phyloP scores from a whole-genome alignment of 306 rosid genomes.

The Gleditsia sinensis region DNA sequence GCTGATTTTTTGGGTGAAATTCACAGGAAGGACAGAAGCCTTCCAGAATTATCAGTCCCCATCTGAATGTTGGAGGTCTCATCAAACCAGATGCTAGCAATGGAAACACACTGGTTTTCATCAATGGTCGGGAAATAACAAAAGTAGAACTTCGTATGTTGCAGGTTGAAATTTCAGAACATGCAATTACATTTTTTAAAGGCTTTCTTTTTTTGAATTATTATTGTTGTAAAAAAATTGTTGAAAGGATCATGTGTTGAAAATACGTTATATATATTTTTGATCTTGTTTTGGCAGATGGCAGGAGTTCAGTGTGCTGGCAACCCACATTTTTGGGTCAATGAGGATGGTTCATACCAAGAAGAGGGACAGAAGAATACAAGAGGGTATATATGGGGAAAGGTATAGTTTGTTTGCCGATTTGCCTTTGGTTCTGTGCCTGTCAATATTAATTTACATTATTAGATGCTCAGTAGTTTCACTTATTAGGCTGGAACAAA shows the following conservation, averaged over 20 bases:
- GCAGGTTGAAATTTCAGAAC: conserved; percentile 64
- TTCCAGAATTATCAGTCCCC: conserved; percentile 79
- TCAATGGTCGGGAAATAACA: conserved; percentile 93
- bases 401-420: conserved; percentile 52
- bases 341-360: conserved; percentile 98
- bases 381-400: conserved; percentile 96
- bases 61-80: conserved; percentile 88
- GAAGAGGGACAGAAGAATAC: conserved; percentile 99
- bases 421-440: conserved; percentile 17
- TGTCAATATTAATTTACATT: conserved; percentile 21
- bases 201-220: not conserved
- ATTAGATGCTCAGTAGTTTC: conserved; percentile 3
- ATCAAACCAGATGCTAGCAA: conserved; percentile 81
- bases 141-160: conserved; percentile 96
- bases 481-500: conserved; percentile 87
- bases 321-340: conserved; percentile 98
- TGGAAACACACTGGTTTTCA: conserved; percentile 91
- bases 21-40: conserved; percentile 97
- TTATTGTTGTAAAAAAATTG: not conserved
- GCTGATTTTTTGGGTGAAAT: conserved; percentile 33
- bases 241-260: conserved; percentile 27
- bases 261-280: not conserved
- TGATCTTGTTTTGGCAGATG: conserved; percentile 59
- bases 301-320: conserved; percentile 99
- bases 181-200: conserved; percentile 15